Conservation (phyloP, 768 basidiomycete genomes). For the Clavaria fumosa region DNA sequence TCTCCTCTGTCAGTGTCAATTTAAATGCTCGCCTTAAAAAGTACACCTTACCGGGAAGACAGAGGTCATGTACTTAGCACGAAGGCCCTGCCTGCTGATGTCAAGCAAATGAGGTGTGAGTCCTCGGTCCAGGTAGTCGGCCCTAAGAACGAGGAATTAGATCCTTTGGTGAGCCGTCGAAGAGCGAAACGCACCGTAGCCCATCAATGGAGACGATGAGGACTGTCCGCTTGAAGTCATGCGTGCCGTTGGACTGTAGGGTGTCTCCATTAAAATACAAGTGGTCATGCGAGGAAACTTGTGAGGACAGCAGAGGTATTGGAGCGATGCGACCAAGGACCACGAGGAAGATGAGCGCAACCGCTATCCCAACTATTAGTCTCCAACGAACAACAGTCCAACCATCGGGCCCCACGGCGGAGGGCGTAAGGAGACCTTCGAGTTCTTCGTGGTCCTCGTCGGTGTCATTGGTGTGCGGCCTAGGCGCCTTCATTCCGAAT, state of each 20-base stretch:
- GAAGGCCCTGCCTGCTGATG: slow-evolving; percentile 69
- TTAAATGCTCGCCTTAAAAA: background rate
- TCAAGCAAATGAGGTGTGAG: slow-evolving; percentile 71
- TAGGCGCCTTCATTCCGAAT: no score
- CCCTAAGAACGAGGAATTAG: slow-evolving; percentile 27
- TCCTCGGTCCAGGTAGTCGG: slow-evolving; percentile 77
- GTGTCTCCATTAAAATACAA: slow-evolving; percentile 24
- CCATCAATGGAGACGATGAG: slow-evolving; percentile 82
- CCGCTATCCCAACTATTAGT: slow-evolving; percentile 24
- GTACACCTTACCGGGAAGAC: slow-evolving; percentile 59
- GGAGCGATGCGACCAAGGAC: slow-evolving; percentile 28
- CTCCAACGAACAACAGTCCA: no score
- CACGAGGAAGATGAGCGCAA: slow-evolving; percentile 26
- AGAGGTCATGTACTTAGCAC: slow-evolving; percentile 80
- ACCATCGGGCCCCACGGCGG: no score
- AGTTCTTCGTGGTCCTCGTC: slow-evolving; percentile 28
- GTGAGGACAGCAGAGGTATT: slow-evolving; percentile 18
- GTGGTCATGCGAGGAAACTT: slow-evolving; percentile 15
- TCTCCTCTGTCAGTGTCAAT: slow-evolving; percentile 7
- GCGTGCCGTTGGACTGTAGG: slow-evolving; percentile 65
- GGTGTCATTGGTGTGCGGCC: no score
- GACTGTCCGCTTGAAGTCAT: slow-evolving; percentile 67
- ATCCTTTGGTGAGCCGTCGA: slow-evolving; percentile 2
- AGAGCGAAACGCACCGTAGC: slow-evolving; percentile 31
- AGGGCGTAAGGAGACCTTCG: no score